phyloP scores from a whole-genome alignment of 176 grass and related monocot genomes.

The Avena sativa region DNA sequence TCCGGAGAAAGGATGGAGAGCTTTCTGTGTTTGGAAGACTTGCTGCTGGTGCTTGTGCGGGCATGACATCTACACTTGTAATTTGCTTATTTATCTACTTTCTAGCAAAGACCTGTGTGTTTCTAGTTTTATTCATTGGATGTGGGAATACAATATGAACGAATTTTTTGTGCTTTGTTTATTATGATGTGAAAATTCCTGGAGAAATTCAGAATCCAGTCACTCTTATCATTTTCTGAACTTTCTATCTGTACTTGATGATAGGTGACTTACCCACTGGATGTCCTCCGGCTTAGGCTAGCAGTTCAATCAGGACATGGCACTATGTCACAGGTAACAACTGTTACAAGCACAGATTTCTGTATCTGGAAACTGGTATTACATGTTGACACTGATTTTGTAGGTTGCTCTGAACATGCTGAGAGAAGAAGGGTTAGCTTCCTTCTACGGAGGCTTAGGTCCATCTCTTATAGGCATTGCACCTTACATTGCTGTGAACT shows the following conservation, averaged over 20 bases:
- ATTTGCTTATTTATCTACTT: slow-evolving; percentile 57
- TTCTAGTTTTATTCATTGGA: slow-evolving; percentile 35
- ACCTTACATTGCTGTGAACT: slow-evolving; percentile 98
- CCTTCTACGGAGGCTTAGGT: slow-evolving; percentile 90
- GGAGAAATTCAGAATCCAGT: background rate
- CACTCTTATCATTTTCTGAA: slow-evolving; percentile 25
- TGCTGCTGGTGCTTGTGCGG: slow-evolving; percentile 95
- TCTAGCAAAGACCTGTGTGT: background rate
- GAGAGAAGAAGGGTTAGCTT: slow-evolving; percentile 88
- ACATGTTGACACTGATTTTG: slow-evolving; percentile 53
- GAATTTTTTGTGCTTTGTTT: background rate
- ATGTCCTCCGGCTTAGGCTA: slow-evolving; percentile 93
- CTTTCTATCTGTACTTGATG: slow-evolving; percentile 40
- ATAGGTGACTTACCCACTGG: slow-evolving; percentile 96
- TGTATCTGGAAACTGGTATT: slow-evolving; percentile 13
- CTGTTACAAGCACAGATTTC: slow-evolving; percentile 23
- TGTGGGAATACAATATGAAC: background rate
- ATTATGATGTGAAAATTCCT: slow-evolving; percentile 16
- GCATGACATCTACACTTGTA: slow-evolving; percentile 99
- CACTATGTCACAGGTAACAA: slow-evolving; percentile 90
- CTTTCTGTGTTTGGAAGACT: slow-evolving; percentile 91
- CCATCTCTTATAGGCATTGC: slow-evolving; percentile 96
- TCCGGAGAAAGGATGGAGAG: slow-evolving; percentile 84
- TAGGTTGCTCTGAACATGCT: slow-evolving; percentile 96
- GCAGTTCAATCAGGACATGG: slow-evolving; percentile 89